Evolutionary conservation across 768 basidiomycete genomes (phyloP).

Genomic region (Lactifluus volemus): DNA sequence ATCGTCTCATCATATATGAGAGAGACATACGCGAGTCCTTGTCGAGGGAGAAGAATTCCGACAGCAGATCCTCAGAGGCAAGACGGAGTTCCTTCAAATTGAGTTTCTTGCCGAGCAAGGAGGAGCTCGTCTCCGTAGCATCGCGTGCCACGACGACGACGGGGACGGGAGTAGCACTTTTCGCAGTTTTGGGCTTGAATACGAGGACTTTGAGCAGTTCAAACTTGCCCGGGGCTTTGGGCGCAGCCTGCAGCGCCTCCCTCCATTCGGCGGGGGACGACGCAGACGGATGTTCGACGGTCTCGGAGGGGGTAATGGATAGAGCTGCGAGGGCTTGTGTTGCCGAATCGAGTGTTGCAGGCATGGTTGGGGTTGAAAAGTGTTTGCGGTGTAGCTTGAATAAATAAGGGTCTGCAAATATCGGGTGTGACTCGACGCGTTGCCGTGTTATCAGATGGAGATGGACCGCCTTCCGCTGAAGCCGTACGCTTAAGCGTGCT

Average conservation of each 20-base stretch:
- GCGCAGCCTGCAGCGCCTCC: slow-evolving; percentile 49
- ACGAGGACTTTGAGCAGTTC: slow-evolving; percentile 82
- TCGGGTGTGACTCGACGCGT: slow-evolving; percentile 19
- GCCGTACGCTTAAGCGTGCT: background rate
- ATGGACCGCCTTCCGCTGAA: slow-evolving; percentile 9
- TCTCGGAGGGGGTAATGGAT: slow-evolving; percentile 44
- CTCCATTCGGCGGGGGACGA: slow-evolving; percentile 72
- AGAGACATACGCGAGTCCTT: slow-evolving; percentile 73
- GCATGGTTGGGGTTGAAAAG: slow-evolving; percentile 27
- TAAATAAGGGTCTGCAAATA: background rate
- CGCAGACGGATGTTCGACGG: slow-evolving; percentile 50
- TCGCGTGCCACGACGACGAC: slow-evolving; percentile 84
- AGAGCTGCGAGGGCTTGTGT: slow-evolving; percentile 40
- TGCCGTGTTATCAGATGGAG: slow-evolving; percentile 20
- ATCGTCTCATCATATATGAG: background rate
- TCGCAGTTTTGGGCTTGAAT: slow-evolving; percentile 96
- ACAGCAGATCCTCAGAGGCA: slow-evolving; percentile 78
- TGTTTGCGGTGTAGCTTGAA: background rate
- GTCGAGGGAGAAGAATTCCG: slow-evolving; percentile 73
- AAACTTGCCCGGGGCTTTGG: slow-evolving; percentile 47
- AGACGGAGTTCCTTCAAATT: slow-evolving; percentile 82
- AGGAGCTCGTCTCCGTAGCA: slow-evolving; percentile 73
- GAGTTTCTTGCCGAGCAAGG: slow-evolving; percentile 67
- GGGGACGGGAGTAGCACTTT: slow-evolving; percentile 73
- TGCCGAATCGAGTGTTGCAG: slow-evolving; percentile 26